phyloP scores from a whole-genome alignment of 2,329 filamentous ascomycete species.

The Aspergillus ochraceus region DNA sequence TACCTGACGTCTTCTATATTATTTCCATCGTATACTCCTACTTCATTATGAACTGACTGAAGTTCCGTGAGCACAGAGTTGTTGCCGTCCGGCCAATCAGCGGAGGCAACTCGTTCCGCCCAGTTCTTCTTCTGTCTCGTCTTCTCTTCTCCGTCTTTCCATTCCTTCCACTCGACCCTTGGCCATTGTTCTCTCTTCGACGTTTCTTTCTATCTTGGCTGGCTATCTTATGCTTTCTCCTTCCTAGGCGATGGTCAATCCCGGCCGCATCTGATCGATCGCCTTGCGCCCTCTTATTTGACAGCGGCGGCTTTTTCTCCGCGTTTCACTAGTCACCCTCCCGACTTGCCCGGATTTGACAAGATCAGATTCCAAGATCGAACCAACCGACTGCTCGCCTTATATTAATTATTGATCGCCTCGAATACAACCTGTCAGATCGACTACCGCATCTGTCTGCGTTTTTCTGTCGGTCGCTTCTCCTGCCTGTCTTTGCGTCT shows the following conservation, averaged over 20 bases:
- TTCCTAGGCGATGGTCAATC: not conserved
- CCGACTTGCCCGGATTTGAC: slow-evolving; percentile 3
- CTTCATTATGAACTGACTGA: too few relatives aligned
- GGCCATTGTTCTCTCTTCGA: not conserved
- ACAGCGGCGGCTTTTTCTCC: slow-evolving; percentile 18
- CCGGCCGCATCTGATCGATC: not conserved
- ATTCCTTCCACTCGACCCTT: not conserved
- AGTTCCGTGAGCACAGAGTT: too few relatives aligned
- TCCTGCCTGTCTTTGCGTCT: slow-evolving; percentile 8
- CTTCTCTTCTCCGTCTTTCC: not conserved
- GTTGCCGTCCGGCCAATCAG: slow-evolving; percentile 11
- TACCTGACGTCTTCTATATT: too few relatives aligned
- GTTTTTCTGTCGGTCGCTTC: not conserved
- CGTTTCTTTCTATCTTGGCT: not conserved
- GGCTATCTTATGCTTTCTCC: not conserved
- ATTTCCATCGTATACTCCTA: too few relatives aligned
- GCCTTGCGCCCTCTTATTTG: slow-evolving; percentile 8
- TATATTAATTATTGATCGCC: not conserved
- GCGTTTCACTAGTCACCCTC: slow-evolving; percentile 16
- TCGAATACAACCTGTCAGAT: slow-evolving; percentile 18
- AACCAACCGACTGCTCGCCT: slow-evolving; percentile 4
- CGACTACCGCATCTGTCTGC: slow-evolving; percentile 12
- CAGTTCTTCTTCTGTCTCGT: not conserved
- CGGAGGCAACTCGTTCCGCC: slow-evolving; percentile 9
- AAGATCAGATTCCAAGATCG: slow-evolving; percentile 7